These are phyloP conservation scores for Aschersonia sp. DNA, from an alignment of 2,329 filamentous ascomycete genomes.

Conservation along the genomic window DNA sequence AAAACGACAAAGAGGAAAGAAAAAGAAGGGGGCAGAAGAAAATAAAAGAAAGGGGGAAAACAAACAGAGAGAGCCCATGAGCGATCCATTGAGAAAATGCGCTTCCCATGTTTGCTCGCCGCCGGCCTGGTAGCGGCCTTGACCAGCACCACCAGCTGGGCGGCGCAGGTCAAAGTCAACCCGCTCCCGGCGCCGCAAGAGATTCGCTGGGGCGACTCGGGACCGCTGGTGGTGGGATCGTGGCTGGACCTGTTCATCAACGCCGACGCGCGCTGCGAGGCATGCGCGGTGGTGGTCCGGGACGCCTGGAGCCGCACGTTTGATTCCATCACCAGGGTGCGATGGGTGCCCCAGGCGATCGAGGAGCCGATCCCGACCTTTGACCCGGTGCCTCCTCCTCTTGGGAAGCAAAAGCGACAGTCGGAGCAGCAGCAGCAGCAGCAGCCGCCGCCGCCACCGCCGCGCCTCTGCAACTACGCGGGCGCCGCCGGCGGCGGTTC, in stretches of 20 bases:
- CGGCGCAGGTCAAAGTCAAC: conserved; percentile 10
- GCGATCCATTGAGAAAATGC: too few relatives aligned
- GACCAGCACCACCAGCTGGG: conserved; percentile 1
- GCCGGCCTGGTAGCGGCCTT: conserved; percentile 3
- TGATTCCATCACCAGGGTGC: conserved; percentile 28
- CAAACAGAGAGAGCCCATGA: too few relatives aligned
- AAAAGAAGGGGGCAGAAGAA: too few relatives aligned
- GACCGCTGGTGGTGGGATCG: conserved; percentile 7
- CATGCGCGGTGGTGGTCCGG: conserved; percentile 15
- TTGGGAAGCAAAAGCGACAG: conserved; percentile 11
- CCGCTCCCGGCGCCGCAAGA: conserved; percentile 12
- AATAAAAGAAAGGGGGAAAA: too few relatives aligned
- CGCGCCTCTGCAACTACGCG: too few relatives aligned
- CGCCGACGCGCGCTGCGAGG: conserved; percentile 1
- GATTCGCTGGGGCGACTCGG: conserved; percentile 11
- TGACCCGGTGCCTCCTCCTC: conserved; percentile 25
- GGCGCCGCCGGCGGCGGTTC: background rate
- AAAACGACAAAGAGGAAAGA: too few relatives aligned
- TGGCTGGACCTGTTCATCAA: conserved; percentile 7
- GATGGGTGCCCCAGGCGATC: conserved; percentile 37
- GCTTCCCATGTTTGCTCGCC: too few relatives aligned
- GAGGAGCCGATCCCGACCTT: conserved; percentile 36
- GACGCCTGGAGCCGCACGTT: conserved; percentile 35
- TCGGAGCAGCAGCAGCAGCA: conserved; percentile 10
- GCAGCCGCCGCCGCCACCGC: too few relatives aligned